Base-by-base conservation (phyloP, 345 rosid genomes). In the Arabis hirsuta region DNA sequence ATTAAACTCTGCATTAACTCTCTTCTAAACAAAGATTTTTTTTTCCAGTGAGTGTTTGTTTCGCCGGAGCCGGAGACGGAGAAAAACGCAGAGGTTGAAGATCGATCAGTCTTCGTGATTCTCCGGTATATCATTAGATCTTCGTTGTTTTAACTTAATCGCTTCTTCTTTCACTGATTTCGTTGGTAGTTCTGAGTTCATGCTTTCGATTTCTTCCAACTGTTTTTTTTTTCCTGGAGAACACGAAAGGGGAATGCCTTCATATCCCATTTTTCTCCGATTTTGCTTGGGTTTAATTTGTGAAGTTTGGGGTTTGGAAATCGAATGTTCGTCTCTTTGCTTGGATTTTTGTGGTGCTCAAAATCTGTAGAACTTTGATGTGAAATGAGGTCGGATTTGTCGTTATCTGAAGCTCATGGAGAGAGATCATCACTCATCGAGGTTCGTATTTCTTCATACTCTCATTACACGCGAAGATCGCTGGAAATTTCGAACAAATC, bases 1-100 rank as follows among this genome's bases (percentile, higher is more conserved):
- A 9, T 10, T 9, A 10, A 29, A 27, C 38, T 27, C 57, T 27
- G 8, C 7, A 50, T 29, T 19, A 11, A 36, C 19, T 58, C 10
- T 57, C 29, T 39, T 58, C 31, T 34, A 32, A 32, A 57, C 62
- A 8, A n/a, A n/a, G n/a, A n/a, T n/a, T 16, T 16, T 16, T 2
- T 13, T 61, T 44, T 31, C 68, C 68, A 44, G 43, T 36, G 68
- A 64, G 20, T 12, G 7, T 39, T 39, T 9, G 47, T 59, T 39
- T 59, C 47, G 5, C 31, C n/a, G 62, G 45, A 29, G 59, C 59
- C 39, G 20, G 46, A 39, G 46, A 19, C 39, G 20, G 46, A 39
- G 46, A 19, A 38, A 38, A 56, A 56, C 24, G 9, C 24, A 52
- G 61, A 34, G 16, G 43, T n/a, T n/a, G 60, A 55, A 57, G 46